A percentile compares a stretch with the other conserved stretches of the same genome.
Evolutionary conservation across 805 yeast genomes (phyloP).

Genomic region (Schwanniomyces occidentalis): DNA sequence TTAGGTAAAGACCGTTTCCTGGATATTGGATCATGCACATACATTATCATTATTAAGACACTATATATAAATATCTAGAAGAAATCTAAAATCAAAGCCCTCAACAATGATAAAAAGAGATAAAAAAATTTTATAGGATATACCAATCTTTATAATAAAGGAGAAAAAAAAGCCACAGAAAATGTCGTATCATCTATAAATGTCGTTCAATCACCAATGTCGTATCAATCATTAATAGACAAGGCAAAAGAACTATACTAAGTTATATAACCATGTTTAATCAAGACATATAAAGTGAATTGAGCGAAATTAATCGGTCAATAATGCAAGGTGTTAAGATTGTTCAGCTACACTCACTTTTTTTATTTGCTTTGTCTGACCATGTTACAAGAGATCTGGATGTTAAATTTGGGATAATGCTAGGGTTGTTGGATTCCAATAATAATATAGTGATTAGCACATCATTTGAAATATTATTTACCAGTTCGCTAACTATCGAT

Average conservation of each 20-base stretch:
- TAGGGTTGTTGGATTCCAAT: constrained; percentile 20
- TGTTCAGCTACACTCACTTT: constrained; percentile 23
- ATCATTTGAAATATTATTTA: constrained; percentile 30
- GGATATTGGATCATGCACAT: constrained; percentile 36
- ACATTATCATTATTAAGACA: constrained; percentile 41
- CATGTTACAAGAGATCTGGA: constrained; percentile 21
- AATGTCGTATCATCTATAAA: constrained; percentile 2
- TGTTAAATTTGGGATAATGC: constrained; percentile 26
- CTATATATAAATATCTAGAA: no score
- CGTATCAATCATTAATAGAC: no score
- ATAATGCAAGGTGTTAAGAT: constrained; percentile 1
- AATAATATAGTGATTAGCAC: constrained; percentile 16
- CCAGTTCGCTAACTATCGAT: constrained; percentile 18
- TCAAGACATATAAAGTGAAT: no score
- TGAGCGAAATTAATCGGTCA: no score
- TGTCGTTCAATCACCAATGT: background rate
- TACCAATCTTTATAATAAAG: no score
- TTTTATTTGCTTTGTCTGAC: constrained; percentile 32
- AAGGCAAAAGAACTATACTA: no score
- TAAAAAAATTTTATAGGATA: no score
- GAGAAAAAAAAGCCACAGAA: constrained; percentile 6
- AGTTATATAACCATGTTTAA: no score
- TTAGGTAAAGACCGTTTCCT: constrained; percentile 28
- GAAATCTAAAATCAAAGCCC: no score
- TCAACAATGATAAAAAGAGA: no score